Base-by-base conservation (phyloP, 441 rosid genomes). In the Pelargonium myrrhifolium region DNA sequence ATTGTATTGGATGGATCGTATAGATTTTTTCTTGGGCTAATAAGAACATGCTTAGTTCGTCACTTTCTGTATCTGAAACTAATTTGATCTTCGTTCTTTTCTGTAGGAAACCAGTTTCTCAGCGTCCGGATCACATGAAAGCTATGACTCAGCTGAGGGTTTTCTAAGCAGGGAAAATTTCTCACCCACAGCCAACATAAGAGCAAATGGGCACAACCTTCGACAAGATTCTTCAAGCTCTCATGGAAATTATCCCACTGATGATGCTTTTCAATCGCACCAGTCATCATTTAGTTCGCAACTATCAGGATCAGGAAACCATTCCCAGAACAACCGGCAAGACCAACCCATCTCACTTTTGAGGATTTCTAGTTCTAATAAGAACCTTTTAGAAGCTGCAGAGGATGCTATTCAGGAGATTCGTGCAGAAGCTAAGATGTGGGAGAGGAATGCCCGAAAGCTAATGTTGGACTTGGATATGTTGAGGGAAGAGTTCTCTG, bases 371-470 rank as follows among this genome's bases (percentile, higher is more conserved):
- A 77, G 68, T 43, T 78, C 88, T 64, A 78, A 89, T 9, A 80
- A 77, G 64, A 70, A 75, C 70, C 67, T 81, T 42, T 76, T 83
- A 11, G 86, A 83, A 74, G 84, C 81, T 8, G 90, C 90, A n/a
- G 87, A 86, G 67, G 80, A 76, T 49, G 79, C 86, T 10, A 86
- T 84, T 56, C 70, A 72, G 63, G 80, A 84, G 45, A 83, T 86
- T 47, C 74, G 40, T 0, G 76, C 65, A 14, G 86, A 86, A 79
- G 77, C 87, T 4, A 84, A 80, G 71, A 78, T 71, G 82, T 86
- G 87, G 90, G 81, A 87, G 80, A 78, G 81, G 73, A 82, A 77
- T 64, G 80, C 90, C 3, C 73, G 74, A 64, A 84, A 84, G 67
- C 65, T 79, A 15, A 80, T 61, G 78, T 74, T 82, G 47, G 90